Conservation (phyloP, 2,329 filamentous ascomycete genomes). For the Arthrinium phaeospermum region DNA sequence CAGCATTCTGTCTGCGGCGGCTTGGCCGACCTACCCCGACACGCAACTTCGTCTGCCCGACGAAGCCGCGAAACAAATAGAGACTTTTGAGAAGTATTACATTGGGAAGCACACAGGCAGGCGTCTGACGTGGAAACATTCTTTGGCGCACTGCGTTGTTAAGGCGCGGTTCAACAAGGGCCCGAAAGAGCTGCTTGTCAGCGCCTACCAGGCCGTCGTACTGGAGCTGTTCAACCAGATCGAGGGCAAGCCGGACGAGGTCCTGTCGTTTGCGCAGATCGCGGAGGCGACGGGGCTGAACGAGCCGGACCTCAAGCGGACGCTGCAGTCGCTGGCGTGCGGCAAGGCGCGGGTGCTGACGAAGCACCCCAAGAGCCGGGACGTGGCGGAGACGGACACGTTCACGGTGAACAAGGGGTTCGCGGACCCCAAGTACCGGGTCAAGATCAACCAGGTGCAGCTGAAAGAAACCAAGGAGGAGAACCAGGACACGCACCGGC, state of each 20-base stretch:
- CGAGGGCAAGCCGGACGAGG: conserved; percentile 55
- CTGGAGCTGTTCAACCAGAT: conserved; percentile 87
- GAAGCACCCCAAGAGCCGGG: conserved; percentile 85
- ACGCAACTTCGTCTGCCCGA: conserved; percentile 73
- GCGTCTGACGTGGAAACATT: conserved; percentile 89
- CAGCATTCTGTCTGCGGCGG: conserved; percentile 86
- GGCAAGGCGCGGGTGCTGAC: conserved; percentile 82
- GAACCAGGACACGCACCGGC: conserved; percentile 91
- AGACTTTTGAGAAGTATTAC: conserved; percentile 86
- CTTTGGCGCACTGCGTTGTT: conserved; percentile 88
- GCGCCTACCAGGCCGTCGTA: conserved; percentile 89
- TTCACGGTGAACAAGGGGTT: conserved; percentile 85
- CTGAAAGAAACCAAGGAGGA: conserved; percentile 95
- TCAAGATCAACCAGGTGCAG: conserved; percentile 99
- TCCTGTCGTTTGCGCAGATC: conserved; percentile 78
- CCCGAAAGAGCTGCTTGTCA: conserved; percentile 86
- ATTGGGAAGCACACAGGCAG: conserved; percentile 87
- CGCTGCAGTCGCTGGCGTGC: conserved; percentile 92
- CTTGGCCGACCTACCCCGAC: conserved; percentile 93
- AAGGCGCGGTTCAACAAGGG: conserved; percentile 81
- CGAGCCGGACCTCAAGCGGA: conserved; percentile 82
- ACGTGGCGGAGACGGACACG: conserved; percentile 78
- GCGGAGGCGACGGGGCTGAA: conserved; percentile 75
- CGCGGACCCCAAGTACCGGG: conserved; percentile 79
- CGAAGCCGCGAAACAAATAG: conserved; percentile 76